Base-by-base conservation (phyloP, 345 rosid genomes). In the Cochlearia excelsa region DNA sequence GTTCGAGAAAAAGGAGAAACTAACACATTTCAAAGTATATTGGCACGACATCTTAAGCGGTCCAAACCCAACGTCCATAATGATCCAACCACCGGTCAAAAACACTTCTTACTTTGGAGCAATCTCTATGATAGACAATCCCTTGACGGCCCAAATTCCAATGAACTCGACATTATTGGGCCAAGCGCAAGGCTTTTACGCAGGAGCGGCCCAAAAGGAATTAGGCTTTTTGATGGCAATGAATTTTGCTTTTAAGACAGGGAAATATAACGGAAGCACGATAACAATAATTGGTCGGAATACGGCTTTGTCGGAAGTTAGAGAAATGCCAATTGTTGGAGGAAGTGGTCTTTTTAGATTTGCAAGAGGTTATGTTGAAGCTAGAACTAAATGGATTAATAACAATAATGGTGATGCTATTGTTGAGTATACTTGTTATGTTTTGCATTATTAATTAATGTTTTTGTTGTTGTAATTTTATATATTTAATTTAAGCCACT, bases 311-410 rank as follows among this genome's bases (percentile, higher is more conserved):
- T 38, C 71, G 0, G 50, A 54, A 61, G 74, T 75, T 56, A 72
- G 94, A 42, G 86, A 83, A 70, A 78, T 86, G 85, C 87, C 87
- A 16, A 74, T 86, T 64, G 51, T 83, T 29, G 79, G 81, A 27
- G 89, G 87, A n/a, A 78, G 79, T 62, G 87, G 89, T 11, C 61
- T 83, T 11, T 75, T 85, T 74, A 73, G 85, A 47, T 80, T 81
- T 44, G 86, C 81, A 1, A 63, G 82, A 41, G 93, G 93, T 1
- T 85, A 81, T 75, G 87, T 72, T 44, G 61, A 80, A 52, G 77
- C 75, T 0, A 65, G 16, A 29, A 85, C 86, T 5, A 59, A 70
- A 53, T 35, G 30, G n/a, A 31, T 79, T 7, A 56, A 81, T 73
- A 4, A 4, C 1, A 51, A 37, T 4, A 52, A 70, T 2, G 60